phyloP scores from a whole-genome alignment of 2,329 filamentous ascomycete species.

The Westerdykella sp. region DNA sequence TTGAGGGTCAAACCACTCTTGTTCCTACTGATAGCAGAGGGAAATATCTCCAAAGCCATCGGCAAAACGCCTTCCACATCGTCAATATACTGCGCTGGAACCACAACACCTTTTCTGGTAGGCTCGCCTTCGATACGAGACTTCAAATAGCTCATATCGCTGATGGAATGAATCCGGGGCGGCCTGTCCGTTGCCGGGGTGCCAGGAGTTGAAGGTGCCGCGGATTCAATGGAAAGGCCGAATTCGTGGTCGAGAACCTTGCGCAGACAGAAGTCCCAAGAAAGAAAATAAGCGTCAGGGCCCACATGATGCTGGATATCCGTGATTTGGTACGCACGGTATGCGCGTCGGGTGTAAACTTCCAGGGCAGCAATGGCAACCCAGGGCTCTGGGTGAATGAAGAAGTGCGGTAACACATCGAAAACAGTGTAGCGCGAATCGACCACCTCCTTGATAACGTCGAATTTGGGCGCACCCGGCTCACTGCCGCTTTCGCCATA shows the following conservation, averaged over 20 bases:
- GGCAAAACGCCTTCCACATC: constrained; percentile 82
- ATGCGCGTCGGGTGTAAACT: constrained; percentile 92
- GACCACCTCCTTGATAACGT: constrained; percentile 93
- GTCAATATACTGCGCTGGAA: constrained; percentile 88
- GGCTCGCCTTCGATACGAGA: constrained; percentile 67
- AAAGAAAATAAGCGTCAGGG: constrained; percentile 69
- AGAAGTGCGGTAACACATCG: constrained; percentile 92
- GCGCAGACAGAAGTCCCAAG: constrained; percentile 92
- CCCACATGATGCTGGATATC: constrained; percentile 80
- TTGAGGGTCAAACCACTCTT: constrained; percentile 44
- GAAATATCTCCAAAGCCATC: constrained; percentile 79
- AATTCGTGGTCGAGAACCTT: constrained; percentile 92
- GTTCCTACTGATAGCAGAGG: constrained; percentile 50
- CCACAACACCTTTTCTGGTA: constrained; percentile 84
- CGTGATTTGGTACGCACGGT: constrained; percentile 91
- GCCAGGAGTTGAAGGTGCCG: constrained; percentile 63
- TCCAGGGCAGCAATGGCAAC: constrained; percentile 89
- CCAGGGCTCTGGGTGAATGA: constrained; percentile 89
- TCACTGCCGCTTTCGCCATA: constrained; percentile 98
- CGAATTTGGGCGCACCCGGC: constrained; percentile 83
- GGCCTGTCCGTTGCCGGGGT: constrained; percentile 62
- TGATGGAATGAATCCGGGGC: constrained; percentile 87
- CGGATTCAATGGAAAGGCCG: constrained; percentile 71
- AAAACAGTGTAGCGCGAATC: constrained; percentile 99
- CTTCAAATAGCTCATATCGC: constrained; percentile 86